Percentiles rank a stretch among this genome's conserved stretches.
phyloP scores from a whole-genome alignment of 2,329 filamentous ascomycete genomes.

The Calonectria pauciramosa region DNA sequence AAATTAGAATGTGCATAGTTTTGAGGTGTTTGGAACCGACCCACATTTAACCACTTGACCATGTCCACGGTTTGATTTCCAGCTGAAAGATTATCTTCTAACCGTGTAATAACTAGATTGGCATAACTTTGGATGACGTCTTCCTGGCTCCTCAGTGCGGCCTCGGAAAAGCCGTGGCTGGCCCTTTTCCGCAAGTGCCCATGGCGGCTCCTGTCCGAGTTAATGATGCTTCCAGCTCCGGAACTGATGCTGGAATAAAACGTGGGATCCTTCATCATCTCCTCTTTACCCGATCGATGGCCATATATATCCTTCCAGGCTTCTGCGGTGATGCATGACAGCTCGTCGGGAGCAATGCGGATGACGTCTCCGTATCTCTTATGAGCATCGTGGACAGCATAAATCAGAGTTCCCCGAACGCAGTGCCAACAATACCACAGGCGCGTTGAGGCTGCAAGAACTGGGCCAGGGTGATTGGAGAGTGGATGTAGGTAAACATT shows the following conservation, averaged over 20 bases:
- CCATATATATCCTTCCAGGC: neutral
- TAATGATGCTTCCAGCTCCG: neutral
- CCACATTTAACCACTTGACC: neutral
- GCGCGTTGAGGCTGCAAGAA: neutral
- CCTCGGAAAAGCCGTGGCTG: neutral
- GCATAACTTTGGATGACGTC: neutral
- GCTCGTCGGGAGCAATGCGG: neutral
- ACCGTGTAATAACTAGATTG: neutral
- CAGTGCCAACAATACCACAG: neutral
- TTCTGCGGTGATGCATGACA: neutral
- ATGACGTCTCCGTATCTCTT: neutral
- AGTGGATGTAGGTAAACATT: neutral
- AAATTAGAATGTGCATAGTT: neutral
- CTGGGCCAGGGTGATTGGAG: neutral
- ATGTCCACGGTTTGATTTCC: neutral
- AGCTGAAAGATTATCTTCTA: neutral
- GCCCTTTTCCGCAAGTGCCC: neutral
- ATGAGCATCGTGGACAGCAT: neutral
- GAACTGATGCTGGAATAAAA: neutral
- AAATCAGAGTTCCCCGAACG: neutral
- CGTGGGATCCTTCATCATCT: neutral
- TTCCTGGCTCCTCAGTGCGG: neutral
- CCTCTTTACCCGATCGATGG: neutral
- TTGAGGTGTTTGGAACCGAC: neutral
- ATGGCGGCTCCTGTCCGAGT: neutral